Conservation (phyloP, 306 rosid genomes). For the Quercus agrifolia region DNA sequence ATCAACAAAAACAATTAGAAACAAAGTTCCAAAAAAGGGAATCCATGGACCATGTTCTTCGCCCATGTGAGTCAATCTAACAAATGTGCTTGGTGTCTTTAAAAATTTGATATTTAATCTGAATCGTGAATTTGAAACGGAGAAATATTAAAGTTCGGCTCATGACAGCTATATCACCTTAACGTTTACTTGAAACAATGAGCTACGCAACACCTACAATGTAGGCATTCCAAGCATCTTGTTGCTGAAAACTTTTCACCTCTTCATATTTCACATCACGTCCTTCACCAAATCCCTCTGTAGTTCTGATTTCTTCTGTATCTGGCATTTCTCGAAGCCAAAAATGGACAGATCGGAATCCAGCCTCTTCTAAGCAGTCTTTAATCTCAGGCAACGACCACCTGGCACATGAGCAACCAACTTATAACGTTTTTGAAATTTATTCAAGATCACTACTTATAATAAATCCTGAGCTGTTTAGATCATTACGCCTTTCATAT, state of each 20-base stretch:
- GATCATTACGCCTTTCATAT: neutral
- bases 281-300: conserved; percentile 67
- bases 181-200: neutral
- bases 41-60: too few relatives aligned
- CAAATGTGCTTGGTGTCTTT: too few relatives aligned
- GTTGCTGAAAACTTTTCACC: conserved; percentile 62
- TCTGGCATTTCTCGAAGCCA: conserved; percentile 86
- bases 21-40: too few relatives aligned
- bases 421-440: conserved; percentile 15
- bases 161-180: neutral
- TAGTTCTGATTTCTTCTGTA: conserved; percentile 42
- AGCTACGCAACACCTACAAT: conserved; percentile 71
- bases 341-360: conserved; percentile 74
- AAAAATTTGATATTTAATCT: neutral
- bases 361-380: conserved; percentile 91
- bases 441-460: neutral
- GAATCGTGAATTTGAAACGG: neutral
- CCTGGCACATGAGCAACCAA: conserved; percentile 41
- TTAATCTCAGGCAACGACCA: conserved; percentile 94
- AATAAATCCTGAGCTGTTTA: neutral
- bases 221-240: conserved; percentile 92
- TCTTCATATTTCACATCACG: conserved; percentile 77
- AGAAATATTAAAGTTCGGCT: neutral
- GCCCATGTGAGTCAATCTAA: too few relatives aligned
- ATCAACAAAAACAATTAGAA: too few relatives aligned